Percentiles rank a stretch among this genome's conserved stretches.
Conservation (phyloP, 148 eudicot genomes). For the Polygonum aviculare region DNA sequence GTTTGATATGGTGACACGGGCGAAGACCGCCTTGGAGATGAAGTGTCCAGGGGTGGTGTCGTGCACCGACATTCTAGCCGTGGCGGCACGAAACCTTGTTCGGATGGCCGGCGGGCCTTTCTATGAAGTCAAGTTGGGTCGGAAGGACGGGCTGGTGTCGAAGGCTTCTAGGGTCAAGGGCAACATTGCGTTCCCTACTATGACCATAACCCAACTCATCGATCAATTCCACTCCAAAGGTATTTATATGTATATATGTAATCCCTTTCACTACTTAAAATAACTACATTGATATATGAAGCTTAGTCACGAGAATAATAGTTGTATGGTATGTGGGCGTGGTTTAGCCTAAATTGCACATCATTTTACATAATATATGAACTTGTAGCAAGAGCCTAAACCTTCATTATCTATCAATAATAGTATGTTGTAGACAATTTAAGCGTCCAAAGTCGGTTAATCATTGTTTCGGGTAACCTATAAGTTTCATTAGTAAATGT, state of each 20-base stretch:
- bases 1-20: conserved; percentile 53
- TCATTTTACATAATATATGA: too few species aligned
- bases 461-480: too few species aligned
- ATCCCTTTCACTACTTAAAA: too few species aligned
- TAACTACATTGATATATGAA: too few species aligned
- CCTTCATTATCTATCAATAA: too few species aligned
- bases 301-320: too few species aligned
- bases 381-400: too few species aligned
- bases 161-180: conserved; percentile 40
- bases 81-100: conserved; percentile 47
- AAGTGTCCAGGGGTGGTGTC: conserved; percentile 62
- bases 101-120: conserved; percentile 60
- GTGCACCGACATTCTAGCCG: conserved; percentile 57
- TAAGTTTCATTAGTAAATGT: too few species aligned
- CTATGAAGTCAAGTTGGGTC: conserved; percentile 43
- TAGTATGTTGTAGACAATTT: too few species aligned
- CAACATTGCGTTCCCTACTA: conserved; percentile 51
- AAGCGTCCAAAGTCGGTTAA: too few species aligned
- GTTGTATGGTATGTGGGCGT: too few species aligned
- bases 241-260: not conserved
- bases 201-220: conserved; percentile 42
- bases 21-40: conserved; percentile 53
- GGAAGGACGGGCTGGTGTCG: conserved; percentile 48
- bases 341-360: too few species aligned
- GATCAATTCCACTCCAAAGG: conserved; percentile 33